A percentile compares a stretch with the other conserved stretches of the same genome.
Evolutionary conservation across 148 eudicot genomes (phyloP).

Genomic region (Amaranthus palmeri): DNA sequence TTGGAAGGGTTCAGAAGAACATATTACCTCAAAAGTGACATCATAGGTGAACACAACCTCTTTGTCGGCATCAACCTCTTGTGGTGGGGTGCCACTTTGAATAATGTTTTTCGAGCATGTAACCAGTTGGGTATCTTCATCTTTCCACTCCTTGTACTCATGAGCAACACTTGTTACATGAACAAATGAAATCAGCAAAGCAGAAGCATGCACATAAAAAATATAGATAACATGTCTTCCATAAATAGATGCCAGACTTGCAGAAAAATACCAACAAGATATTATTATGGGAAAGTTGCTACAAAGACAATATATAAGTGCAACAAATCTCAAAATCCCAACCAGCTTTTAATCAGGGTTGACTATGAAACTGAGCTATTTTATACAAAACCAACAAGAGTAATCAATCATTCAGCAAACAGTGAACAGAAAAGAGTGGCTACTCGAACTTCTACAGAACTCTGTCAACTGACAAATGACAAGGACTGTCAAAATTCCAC

Average conservation of each 20-base stretch:
- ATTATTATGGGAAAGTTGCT: no score
- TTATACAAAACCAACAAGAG: not conserved
- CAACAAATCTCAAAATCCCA: not conserved
- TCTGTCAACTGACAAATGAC: no score
- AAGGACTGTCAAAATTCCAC: no score
- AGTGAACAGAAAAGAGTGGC: no score
- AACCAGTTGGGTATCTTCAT: constrained; percentile 40
- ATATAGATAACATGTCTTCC: no score
- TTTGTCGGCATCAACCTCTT: constrained; percentile 47
- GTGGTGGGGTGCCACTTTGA: constrained; percentile 47
- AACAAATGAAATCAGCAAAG: constrained; percentile 5
- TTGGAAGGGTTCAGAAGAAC: not conserved
- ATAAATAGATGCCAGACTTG: no score
- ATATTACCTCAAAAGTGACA: constrained; percentile 57
- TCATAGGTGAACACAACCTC: constrained; percentile 54
- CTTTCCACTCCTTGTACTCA: constrained; percentile 67
- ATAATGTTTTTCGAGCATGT: constrained; percentile 46
- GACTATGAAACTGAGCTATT: not conserved
- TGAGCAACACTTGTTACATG: constrained; percentile 44
- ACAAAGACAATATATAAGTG: not conserved
- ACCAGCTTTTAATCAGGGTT: not conserved
- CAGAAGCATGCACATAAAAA: not conserved
- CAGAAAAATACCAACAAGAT: no score
- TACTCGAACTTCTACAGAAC: no score
- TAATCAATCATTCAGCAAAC: no score